Percentiles rank a stretch among this genome's conserved stretches.
These are phyloP conservation scores for Phyllosticta citriasiana DNA, from an alignment of 2,329 filamentous ascomycete species.

Conservation along the genomic window DNA sequence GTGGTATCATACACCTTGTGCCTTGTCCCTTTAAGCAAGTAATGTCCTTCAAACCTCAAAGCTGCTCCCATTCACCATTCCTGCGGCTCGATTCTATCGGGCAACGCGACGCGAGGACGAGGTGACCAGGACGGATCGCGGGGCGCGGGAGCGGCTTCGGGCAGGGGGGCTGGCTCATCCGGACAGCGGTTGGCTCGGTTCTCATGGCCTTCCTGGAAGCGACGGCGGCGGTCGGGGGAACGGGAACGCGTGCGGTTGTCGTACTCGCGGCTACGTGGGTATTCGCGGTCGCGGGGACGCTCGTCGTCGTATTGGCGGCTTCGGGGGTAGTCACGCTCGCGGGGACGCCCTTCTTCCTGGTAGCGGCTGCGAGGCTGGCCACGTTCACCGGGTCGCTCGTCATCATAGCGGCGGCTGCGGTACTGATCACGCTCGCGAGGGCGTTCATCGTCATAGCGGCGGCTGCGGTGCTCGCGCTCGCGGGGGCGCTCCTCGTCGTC, in stretches of 20 bases:
- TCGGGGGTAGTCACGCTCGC: background rate
- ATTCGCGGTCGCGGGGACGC: background rate
- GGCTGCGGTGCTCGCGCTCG: background rate
- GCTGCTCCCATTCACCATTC: background rate
- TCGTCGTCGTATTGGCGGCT: background rate
- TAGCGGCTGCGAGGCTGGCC: background rate
- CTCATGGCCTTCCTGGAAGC: background rate
- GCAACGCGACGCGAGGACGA: background rate
- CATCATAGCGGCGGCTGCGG: background rate
- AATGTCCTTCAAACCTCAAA: background rate
- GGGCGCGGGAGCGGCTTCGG: background rate
- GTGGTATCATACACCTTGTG: too few species aligned
- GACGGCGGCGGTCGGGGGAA: background rate
- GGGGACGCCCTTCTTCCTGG: background rate
- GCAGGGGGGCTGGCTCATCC: background rate
- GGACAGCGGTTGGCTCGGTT: background rate
- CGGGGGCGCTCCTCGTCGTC: background rate
- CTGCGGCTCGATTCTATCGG: background rate
- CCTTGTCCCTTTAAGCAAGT: too few species aligned
- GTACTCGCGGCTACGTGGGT: background rate
- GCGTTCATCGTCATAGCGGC: background rate
- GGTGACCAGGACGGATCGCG: background rate
- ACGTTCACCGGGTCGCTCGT: background rate
- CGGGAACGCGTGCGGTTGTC: background rate
- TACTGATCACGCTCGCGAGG: background rate